Conservation (phyloP, 495 filamentous ascomycete genomes). For the Hyaloscypha variabilis region DNA sequence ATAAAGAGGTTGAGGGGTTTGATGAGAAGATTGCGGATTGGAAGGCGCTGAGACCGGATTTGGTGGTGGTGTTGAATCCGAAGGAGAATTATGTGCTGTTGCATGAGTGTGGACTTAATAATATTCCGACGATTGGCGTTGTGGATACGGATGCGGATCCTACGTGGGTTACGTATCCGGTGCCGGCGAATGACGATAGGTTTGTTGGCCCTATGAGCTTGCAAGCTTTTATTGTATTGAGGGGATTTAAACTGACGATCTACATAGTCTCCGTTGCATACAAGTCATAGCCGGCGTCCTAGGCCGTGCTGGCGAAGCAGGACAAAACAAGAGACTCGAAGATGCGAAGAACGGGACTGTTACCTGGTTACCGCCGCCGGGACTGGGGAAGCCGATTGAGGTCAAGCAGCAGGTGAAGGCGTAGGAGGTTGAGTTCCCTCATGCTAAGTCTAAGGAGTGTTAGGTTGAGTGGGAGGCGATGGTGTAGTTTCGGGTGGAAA, state of each 20-base stretch:
- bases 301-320: constrained; percentile 80
- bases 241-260: neutral
- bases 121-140: constrained; percentile 91
- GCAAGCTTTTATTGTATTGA: neutral
- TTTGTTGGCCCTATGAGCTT: constrained; percentile 45
- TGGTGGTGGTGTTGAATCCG: constrained; percentile 92
- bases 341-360: constrained; percentile 56
- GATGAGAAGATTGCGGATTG: constrained; percentile 63
- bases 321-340: constrained; percentile 64
- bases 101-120: constrained; percentile 86
- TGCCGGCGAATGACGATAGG: constrained; percentile 96
- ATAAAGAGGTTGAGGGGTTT: constrained; percentile 64
- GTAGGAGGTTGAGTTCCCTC: neutral
- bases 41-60: constrained; percentile 75
- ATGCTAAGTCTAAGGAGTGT: too few relatives aligned
- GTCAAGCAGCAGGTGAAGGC: constrained; percentile 29
- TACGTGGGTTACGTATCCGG: constrained; percentile 93
- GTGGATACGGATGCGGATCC: constrained; percentile 94
- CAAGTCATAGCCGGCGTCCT: constrained; percentile 83
- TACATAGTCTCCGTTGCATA: constrained; percentile 70
- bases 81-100: constrained; percentile 87
- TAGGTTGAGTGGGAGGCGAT: neutral
- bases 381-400: constrained; percentile 33
- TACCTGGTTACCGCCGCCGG: constrained; percentile 27
- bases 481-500: too few relatives aligned